phyloP scores from a whole-genome alignment of 352 stramenopile species.

The Globisporangium middletonii region DNA sequence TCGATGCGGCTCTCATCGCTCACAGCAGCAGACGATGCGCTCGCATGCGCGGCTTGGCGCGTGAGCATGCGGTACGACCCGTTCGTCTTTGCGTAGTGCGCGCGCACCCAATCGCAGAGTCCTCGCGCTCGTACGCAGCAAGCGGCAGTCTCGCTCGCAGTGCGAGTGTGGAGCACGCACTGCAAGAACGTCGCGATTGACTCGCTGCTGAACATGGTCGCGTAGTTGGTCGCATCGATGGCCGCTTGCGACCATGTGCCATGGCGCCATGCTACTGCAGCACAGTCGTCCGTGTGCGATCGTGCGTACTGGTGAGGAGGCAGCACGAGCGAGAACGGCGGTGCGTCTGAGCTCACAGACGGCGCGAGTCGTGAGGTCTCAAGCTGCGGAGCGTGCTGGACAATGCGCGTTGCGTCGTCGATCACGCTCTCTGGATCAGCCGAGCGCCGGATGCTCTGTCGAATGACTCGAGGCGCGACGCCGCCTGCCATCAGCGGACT shows the following conservation, averaged over 20 bases:
- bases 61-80: conserved; percentile 64
- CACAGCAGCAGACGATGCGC: conserved; percentile 4
- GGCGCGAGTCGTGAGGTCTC: neutral
- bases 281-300: neutral
- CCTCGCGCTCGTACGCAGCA: conserved; percentile 4
- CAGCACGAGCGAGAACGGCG: conserved; percentile 32
- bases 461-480: conserved; percentile 12
- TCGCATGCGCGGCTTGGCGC: conserved; percentile 24
- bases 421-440: neutral
- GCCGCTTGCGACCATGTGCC: neutral
- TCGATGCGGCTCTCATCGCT: conserved; percentile 33
- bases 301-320: conserved; percentile 10
- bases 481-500: conserved; percentile 29
- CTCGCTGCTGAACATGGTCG: conserved; percentile 17
- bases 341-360: conserved; percentile 2
- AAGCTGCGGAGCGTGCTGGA: conserved; percentile 29
- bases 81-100: conserved; percentile 40
- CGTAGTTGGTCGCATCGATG: conserved; percentile 15
- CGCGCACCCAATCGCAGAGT: conserved; percentile 54
- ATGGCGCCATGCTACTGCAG: neutral
- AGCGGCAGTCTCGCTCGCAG: neutral
- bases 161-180: neutral
- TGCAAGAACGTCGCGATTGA: conserved; percentile 18
- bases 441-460: conserved; percentile 3
- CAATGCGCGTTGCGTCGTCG: conserved; percentile 7